These are phyloP conservation scores for Annona squamosa DNA, from an alignment of 164 flowering plant species.

Conservation along the genomic window DNA sequence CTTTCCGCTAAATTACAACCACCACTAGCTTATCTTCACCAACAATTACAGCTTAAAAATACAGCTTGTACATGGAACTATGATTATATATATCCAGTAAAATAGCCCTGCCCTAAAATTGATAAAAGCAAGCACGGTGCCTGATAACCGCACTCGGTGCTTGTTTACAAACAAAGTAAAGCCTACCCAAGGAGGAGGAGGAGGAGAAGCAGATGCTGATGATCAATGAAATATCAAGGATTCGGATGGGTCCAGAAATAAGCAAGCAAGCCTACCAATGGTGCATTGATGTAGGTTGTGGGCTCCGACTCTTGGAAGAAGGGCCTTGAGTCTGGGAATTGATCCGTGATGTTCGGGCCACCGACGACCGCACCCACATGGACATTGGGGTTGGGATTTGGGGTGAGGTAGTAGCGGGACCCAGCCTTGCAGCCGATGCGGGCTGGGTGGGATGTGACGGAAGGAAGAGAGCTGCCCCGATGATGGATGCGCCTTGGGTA, in stretches of 20 bases:
- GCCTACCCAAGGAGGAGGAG: no score
- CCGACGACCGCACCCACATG: conserved; percentile 92
- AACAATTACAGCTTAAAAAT: no score
- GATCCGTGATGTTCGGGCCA: conserved; percentile 78
- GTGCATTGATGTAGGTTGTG: conserved; percentile 93
- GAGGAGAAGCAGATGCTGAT: no score
- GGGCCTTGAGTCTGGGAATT: conserved; percentile 83
- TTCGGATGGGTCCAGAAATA: conserved; percentile 62
- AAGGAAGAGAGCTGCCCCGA: conserved; percentile 78
- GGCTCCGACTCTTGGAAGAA: conserved; percentile 86
- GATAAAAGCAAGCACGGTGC: not conserved
- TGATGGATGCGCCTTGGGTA: conserved; percentile 87
- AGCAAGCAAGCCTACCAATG: conserved; percentile 77
- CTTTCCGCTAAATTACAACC: no score
- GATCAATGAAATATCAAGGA: not conserved
- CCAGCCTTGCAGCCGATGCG: conserved; percentile 73
- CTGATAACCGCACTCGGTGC: not conserved
- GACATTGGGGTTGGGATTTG: conserved; percentile 78
- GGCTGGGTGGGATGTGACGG: conserved; percentile 64
- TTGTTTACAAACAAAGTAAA: not conserved
- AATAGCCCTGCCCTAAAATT: no score
- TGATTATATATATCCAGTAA: no score
- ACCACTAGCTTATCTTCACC: no score
- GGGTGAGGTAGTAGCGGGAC: conserved; percentile 54
- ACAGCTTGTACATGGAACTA: no score